These are phyloP conservation scores for Lathyrus aphaca DNA, from an alignment of 306 rosid species.

Conservation along the genomic window DNA sequence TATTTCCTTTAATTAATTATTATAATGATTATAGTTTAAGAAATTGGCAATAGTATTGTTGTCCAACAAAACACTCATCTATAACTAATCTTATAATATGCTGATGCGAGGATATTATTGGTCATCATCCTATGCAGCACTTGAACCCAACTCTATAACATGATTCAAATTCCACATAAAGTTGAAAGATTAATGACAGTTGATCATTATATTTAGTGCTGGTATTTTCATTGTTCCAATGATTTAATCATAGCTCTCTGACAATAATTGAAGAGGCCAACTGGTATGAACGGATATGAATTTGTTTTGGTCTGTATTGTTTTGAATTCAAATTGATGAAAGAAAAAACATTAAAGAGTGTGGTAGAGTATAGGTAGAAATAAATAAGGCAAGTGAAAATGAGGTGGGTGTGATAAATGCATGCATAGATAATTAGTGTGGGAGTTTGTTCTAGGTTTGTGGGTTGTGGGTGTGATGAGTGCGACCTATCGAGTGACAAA, in stretches of 20 bases:
- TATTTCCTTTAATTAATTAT: no score
- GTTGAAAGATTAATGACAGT: not conserved
- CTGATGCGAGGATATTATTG: no score
- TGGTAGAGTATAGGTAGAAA: slow-evolving; percentile 45
- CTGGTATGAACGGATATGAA: slow-evolving; percentile 39
- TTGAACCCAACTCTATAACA: no score
- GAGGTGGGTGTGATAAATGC: slow-evolving; percentile 60
- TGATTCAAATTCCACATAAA: no score
- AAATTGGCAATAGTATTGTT: no score
- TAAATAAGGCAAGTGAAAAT: slow-evolving; percentile 44
- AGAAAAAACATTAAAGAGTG: slow-evolving; percentile 49
- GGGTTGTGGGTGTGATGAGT: slow-evolving; percentile 90
- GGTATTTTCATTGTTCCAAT: slow-evolving; percentile 53
- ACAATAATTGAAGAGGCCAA: slow-evolving; percentile 50
- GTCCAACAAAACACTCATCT: no score
- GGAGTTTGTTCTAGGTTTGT: slow-evolving; percentile 60
- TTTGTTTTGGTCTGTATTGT: slow-evolving; percentile 8
- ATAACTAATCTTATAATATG: no score
- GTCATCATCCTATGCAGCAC: no score
- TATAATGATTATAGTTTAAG: no score
- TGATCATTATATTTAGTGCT: slow-evolving; percentile 4
- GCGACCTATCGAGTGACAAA: slow-evolving; percentile 93
- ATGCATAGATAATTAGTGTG: slow-evolving; percentile 47
- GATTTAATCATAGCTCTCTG: slow-evolving; percentile 71
- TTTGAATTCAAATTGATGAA: slow-evolving; percentile 39